Percentiles rank a stretch among this genome's conserved stretches.
Evolutionary conservation across 1,284 basidiomycete genomes (phyloP).

Genomic region (Volvariella volvacea): DNA sequence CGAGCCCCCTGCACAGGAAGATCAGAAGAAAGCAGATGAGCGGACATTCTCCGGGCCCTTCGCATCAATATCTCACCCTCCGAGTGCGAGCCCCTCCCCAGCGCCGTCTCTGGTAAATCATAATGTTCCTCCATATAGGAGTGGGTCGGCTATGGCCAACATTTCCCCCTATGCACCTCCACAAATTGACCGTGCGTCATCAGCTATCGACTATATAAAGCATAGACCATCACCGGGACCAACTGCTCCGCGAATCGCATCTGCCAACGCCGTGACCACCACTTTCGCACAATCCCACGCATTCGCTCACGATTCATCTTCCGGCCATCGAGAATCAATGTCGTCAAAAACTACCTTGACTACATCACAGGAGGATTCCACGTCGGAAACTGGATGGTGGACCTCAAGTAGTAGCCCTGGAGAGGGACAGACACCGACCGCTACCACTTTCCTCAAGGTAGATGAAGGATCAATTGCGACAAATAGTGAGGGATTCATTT

Average conservation of each 20-base stretch:
- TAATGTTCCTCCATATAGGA: conserved; percentile 40
- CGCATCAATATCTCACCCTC: conserved; percentile 80
- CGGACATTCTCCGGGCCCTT: conserved; percentile 74
- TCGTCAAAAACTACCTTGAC: conserved; percentile 19
- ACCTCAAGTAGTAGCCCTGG: conserved; percentile 37
- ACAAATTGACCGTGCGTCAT: conserved; percentile 64
- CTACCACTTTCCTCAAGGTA: conserved; percentile 52
- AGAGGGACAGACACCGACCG: conserved; percentile 60
- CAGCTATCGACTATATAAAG: conserved; percentile 67
- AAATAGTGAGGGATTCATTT: conserved; percentile 67
- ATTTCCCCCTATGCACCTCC: conserved; percentile 34
- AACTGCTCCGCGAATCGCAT: conserved; percentile 36
- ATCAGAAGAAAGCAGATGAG: conserved; percentile 33
- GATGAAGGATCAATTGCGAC: conserved; percentile 32
- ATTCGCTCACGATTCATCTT: conserved; percentile 12
- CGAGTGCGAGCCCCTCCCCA: conserved; percentile 68
- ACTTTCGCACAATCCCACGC: conserved; percentile 41
- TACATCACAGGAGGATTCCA: conserved; percentile 23
- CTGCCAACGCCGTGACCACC: conserved; percentile 44
- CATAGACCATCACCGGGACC: conserved; percentile 41
- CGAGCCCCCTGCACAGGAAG: conserved; percentile 36
- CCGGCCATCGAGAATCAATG: neutral
- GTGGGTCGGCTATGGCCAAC: conserved; percentile 61
- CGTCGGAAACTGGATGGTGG: conserved; percentile 55
- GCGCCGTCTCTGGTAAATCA: conserved; percentile 50